These are phyloP conservation scores for Cornus suecica DNA, from an alignment of 148 eudicot genomes.

Conservation along the genomic window DNA sequence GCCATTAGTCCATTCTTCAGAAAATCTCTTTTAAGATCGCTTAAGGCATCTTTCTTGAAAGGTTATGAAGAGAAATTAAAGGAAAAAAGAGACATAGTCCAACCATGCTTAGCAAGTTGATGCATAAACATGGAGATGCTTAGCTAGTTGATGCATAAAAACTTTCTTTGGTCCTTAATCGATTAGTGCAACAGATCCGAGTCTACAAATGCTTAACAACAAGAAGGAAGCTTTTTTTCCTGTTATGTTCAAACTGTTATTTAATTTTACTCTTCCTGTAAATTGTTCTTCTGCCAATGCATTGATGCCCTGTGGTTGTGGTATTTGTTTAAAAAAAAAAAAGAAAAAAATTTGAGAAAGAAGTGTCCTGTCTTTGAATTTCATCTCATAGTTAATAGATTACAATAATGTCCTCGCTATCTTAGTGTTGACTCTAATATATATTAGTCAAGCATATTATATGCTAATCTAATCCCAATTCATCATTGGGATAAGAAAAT, in stretches of 20 bases:
- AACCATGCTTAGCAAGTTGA: not conserved
- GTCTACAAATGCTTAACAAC: not conserved
- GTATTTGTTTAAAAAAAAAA: no score
- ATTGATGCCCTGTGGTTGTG: no score
- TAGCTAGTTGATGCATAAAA: not conserved
- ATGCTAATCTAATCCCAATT: no score
- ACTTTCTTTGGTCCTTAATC: not conserved
- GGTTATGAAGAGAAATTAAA: not conserved
- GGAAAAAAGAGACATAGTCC: not conserved
- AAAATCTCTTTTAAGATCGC: not conserved
- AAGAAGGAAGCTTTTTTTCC: not conserved
- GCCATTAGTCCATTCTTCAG: not conserved
- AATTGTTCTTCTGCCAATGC: not conserved
- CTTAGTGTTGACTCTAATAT: no score
- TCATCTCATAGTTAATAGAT: no score
- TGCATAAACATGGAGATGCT: not conserved
- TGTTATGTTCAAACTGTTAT: not conserved
- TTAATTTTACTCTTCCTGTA: conserved; percentile 3
- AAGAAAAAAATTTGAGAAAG: no score
- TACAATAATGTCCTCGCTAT: no score
- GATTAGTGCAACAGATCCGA: no score
- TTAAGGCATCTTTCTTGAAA: not conserved
- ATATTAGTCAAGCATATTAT: no score
- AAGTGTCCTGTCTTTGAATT: no score
- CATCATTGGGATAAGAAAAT: no score